These are phyloP conservation scores for Chenopodium quinoa DNA, from an alignment of 148 eudicot genomes.

Conservation along the genomic window DNA sequence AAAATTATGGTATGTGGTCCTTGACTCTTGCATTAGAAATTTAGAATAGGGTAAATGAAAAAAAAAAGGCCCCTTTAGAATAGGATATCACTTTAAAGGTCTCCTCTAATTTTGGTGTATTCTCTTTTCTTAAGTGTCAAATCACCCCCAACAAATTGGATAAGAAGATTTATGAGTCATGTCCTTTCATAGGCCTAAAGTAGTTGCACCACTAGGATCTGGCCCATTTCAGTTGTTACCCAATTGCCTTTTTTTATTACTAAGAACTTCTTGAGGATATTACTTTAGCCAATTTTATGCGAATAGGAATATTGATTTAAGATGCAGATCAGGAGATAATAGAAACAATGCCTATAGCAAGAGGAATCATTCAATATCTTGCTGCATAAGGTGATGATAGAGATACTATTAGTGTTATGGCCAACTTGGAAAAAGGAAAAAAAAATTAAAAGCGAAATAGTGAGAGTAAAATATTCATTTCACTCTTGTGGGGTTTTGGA, in stretches of 20 bases:
- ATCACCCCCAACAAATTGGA: slow-evolving; percentile 23
- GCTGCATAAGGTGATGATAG: slow-evolving; percentile 27
- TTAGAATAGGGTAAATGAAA: too few relatives aligned
- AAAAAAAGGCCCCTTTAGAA: neutral
- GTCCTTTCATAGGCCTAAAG: neutral
- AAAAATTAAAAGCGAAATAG: neutral
- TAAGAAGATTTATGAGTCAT: slow-evolving; percentile 12
- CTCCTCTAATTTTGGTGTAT: slow-evolving; percentile 7
- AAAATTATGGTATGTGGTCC: slow-evolving; percentile 13
- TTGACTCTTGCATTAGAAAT: neutral
- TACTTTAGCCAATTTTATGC: slow-evolving; percentile 12
- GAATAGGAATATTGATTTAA: slow-evolving; percentile 11
- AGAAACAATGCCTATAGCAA: slow-evolving; percentile 21
- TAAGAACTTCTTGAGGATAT: neutral
- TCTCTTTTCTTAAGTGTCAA: slow-evolving; percentile 1
- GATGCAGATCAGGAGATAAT: slow-evolving; percentile 24
- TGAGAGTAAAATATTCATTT: slow-evolving; percentile 20
- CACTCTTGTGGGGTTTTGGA: slow-evolving; percentile 15
- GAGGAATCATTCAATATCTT: slow-evolving; percentile 28
- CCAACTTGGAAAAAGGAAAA: slow-evolving; percentile 21
- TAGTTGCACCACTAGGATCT: neutral
- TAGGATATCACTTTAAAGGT: neutral
- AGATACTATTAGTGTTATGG: slow-evolving; percentile 21
- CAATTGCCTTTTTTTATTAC: neutral
- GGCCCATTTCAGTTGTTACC: slow-evolving; percentile 15